A percentile compares a stretch with the other conserved stretches of the same genome.
These are phyloP conservation scores for Nannizziopsis barbatae DNA, from an alignment of 2,329 filamentous ascomycete genomes.

Conservation along the genomic window DNA sequence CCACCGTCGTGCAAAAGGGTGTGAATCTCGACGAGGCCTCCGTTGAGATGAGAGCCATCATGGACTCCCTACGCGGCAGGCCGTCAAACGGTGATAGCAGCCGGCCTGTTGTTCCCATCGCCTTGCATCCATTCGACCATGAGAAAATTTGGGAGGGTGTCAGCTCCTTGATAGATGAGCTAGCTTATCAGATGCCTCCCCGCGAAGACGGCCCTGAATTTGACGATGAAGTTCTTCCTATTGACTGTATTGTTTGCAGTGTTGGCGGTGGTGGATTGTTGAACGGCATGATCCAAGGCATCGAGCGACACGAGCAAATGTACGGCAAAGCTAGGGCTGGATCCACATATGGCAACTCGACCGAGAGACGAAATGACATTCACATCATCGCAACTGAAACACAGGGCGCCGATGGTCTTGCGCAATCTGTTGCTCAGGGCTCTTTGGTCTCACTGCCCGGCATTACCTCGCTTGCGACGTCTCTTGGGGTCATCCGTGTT, in stretches of 20 bases:
- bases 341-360: constrained; percentile 17
- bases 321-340: constrained; percentile 16
- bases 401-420: constrained; percentile 57
- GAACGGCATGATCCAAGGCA: constrained; percentile 61
- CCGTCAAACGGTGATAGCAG: constrained; percentile 11
- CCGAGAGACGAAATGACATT: constrained; percentile 17
- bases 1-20: constrained; percentile 57
- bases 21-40: constrained; percentile 60
- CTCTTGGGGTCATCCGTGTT: constrained; percentile 62
- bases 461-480: constrained; percentile 67
- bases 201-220: constrained; percentile 24
- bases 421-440: constrained; percentile 43
- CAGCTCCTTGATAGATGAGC: constrained; percentile 36
- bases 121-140: constrained; percentile 37
- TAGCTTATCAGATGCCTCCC: constrained; percentile 32
- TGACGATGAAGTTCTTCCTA: constrained; percentile 28
- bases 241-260: constrained; percentile 63
- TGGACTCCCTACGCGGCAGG: constrained; percentile 15
- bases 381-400: constrained; percentile 66
- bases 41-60: constrained; percentile 35
- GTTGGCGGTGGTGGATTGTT: constrained; percentile 74
- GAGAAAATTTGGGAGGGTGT: constrained; percentile 38
- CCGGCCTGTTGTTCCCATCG: constrained; percentile 30
- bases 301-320: constrained; percentile 41
- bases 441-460: constrained; percentile 51